Evolutionary conservation across 2,329 filamentous ascomycete genomes (phyloP), one percentile per base, ranked within the genome.

Genomic region (Fusarium metavorans): DNA sequence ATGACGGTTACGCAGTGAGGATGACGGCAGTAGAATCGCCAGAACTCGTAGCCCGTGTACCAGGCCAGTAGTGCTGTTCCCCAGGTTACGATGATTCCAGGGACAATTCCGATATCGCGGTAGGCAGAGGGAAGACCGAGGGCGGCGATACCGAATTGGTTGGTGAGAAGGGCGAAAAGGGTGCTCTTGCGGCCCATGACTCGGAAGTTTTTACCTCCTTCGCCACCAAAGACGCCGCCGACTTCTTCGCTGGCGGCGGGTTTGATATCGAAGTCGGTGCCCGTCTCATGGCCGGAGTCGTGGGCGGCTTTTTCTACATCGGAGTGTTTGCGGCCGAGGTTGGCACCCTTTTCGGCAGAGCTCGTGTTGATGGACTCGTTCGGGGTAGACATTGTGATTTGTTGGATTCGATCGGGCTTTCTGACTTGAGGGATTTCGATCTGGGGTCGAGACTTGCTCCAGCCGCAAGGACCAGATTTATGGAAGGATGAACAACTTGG

Each of bases 81-180:
- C 67, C 92, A 85, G 20, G 91, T 93, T 79, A 92, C 78, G 69
- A 93, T 92, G 64, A 93, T 78, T 23, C 91, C 91, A 0, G 91
- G 91, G 13, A 93, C 89, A n/a, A 93, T 84, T 13, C 91, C 91
- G 13, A 93, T 85, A n/a, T 91, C 82, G 2, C 90, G 89, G 81
- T 92, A 92, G 0, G 91, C 92, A 82, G 90, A 92, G 2, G 91
- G 91, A 76, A 93, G 92, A 3, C 90, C 92, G 88, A 93, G 92
- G 81, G 79, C 77, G 9, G 76, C 78, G n/a, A 78, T 73, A 61
- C 71, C 75, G 63, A 78, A 71, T 27, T 78, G 75, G 45, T 77
- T 77, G 23, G 75, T 75, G 54, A 77, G 61, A 7, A 77, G 66
- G 27, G 71, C 66, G 52, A 77, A 73, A 9, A 74, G 60, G 3